phyloP scores from a whole-genome alignment of 1,139 yeast species.

The Sugiyamaella sp. region DNA sequence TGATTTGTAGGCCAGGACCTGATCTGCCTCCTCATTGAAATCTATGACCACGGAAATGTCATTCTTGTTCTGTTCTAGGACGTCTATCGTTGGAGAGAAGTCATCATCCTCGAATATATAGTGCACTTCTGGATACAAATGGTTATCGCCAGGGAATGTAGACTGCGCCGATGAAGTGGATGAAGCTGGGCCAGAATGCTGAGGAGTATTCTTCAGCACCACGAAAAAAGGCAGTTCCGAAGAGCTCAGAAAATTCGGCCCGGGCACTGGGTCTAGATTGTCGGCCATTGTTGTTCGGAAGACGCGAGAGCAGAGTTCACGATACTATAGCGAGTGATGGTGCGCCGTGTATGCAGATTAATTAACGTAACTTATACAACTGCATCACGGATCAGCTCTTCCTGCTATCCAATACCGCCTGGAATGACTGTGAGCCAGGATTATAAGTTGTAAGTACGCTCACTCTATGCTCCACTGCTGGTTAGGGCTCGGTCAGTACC shows the following conservation, averaged over 20 bases:
- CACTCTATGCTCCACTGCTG: no score
- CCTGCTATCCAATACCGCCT: no score
- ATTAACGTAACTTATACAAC: no score
- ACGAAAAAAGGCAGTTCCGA: slow-evolving; percentile 20
- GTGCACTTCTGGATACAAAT: slow-evolving; percentile 43
- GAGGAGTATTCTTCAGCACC: slow-evolving; percentile 7
- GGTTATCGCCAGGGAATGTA: neutral
- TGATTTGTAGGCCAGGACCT: slow-evolving; percentile 38
- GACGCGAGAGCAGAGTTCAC: no score
- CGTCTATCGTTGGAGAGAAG: slow-evolving; percentile 42
- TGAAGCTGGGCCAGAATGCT: slow-evolving; percentile 1
- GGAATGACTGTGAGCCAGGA: slow-evolving; percentile 7
- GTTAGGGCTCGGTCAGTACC: no score
- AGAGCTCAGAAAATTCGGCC: slow-evolving; percentile 7
- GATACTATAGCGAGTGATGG: no score
- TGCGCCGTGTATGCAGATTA: no score
- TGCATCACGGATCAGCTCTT: no score
- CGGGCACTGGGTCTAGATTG: no score
- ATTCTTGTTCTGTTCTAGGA: slow-evolving; percentile 37
- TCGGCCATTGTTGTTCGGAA: neutral
- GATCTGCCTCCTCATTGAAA: slow-evolving; percentile 41
- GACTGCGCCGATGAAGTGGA: slow-evolving; percentile 5
- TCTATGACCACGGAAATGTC: slow-evolving; percentile 44
- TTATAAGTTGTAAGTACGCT: slow-evolving; percentile 19
- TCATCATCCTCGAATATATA: slow-evolving; percentile 46